These are phyloP conservation scores for Cubamyces lactineus DNA, from an alignment of 768 basidiomycete genomes.

Conservation along the genomic window DNA sequence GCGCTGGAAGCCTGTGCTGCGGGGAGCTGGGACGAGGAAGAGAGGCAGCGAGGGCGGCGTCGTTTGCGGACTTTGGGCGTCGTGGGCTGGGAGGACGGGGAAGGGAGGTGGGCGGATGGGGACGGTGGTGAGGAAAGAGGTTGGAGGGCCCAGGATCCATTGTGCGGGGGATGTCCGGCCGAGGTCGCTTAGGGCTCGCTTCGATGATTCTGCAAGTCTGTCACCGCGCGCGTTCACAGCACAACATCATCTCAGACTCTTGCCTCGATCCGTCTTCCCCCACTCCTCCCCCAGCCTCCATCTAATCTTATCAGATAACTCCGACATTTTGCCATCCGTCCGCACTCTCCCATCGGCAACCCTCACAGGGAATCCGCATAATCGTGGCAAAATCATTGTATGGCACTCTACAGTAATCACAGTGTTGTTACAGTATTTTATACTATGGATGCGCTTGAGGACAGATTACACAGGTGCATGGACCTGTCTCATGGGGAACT, in stretches of 20 bases:
- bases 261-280: neutral
- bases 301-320: constrained; percentile 25
- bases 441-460: neutral
- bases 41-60: neutral
- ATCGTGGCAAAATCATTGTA: no score
- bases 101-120: constrained; percentile 6
- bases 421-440: constrained; percentile 10
- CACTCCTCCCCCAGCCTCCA: neutral
- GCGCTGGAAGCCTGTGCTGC: constrained; percentile 20
- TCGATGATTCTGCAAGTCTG: constrained; percentile 10
- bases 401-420: constrained; percentile 1
- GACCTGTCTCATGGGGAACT: neutral
- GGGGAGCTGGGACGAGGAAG: constrained; percentile 11
- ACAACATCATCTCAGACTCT: neutral
- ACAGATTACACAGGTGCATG: neutral
- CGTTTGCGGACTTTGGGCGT: constrained; percentile 7
- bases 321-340: neutral
- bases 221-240: constrained; percentile 23
- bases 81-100: constrained; percentile 8
- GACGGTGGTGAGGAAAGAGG: constrained; percentile 8
- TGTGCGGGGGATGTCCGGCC: constrained; percentile 21
- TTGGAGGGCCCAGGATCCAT: constrained; percentile 20
- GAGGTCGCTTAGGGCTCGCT: constrained; percentile 26
- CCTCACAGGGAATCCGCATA: neutral
- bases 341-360: neutral